Evolutionary conservation across 2,329 filamentous ascomycete genomes (phyloP).

Genomic region (Arthrobotrys sphaeroides): DNA sequence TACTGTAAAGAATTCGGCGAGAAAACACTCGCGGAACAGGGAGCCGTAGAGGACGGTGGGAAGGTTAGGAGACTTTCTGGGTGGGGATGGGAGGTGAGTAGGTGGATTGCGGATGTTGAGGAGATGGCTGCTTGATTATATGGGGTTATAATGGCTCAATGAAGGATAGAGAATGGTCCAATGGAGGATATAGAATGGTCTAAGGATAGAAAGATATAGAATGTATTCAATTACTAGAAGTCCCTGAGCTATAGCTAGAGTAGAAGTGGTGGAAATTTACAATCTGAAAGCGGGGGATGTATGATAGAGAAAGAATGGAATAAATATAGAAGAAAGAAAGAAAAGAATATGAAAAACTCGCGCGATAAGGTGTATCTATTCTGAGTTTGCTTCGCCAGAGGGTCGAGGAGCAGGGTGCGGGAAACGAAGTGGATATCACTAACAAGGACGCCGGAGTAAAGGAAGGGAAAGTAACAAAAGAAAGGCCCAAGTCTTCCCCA

Average conservation of each 20-base stretch:
- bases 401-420: background rate
- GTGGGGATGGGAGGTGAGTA: slow-evolving; percentile 23
- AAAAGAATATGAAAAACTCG: background rate
- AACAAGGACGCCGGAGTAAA: slow-evolving; percentile 22
- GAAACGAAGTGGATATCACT: slow-evolving; percentile 28
- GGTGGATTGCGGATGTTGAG: slow-evolving; percentile 25
- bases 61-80: slow-evolving; percentile 35
- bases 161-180: background rate
- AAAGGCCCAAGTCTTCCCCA: background rate
- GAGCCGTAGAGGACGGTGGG: slow-evolving; percentile 25
- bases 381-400: slow-evolving; percentile 14
- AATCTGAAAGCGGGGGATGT: background rate
- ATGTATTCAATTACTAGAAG: no score
- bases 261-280: background rate
- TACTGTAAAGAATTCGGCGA: slow-evolving; percentile 12
- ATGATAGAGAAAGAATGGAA: background rate
- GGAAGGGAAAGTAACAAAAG: background rate
- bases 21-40: slow-evolving; percentile 14
- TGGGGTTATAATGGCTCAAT: background rate
- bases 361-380: slow-evolving; percentile 13
- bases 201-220: background rate
- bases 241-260: no score
- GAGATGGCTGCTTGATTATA: background rate
- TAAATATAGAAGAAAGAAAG: background rate
- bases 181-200: background rate